Evolutionary conservation across 345 rosid species (phyloP).

Genomic region (Sisymbrium irio): DNA sequence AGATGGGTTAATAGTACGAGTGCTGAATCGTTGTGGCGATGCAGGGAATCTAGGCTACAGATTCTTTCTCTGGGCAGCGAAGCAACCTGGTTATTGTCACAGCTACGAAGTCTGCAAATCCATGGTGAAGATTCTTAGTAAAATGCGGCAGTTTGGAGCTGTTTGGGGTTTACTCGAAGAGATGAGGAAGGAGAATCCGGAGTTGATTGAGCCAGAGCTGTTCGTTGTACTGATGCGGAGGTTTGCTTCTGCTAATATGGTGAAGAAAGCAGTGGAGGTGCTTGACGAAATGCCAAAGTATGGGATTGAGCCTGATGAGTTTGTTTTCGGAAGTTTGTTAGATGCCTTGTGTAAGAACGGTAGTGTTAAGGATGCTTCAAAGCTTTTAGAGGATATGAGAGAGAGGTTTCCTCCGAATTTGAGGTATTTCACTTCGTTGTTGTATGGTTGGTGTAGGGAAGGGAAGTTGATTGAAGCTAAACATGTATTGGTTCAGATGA

Average conservation of each 20-base stretch:
- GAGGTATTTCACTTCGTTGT: constrained; percentile 68
- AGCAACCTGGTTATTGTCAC: constrained; percentile 68
- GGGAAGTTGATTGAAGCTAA: constrained; percentile 89
- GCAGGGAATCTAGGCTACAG: constrained; percentile 82
- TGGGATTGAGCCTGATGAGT: constrained; percentile 78
- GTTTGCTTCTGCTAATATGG: constrained; percentile 90
- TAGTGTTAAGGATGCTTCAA: constrained; percentile 84
- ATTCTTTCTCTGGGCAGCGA: constrained; percentile 75
- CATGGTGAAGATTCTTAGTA: constrained; percentile 68
- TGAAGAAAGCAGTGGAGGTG: constrained; percentile 80
- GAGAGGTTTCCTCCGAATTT: constrained; percentile 57
- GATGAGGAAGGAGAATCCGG: constrained; percentile 63
- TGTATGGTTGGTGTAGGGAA: constrained; percentile 95
- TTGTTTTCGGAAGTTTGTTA: constrained; percentile 67
- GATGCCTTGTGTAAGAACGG: constrained; percentile 90
- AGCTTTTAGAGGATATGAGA: constrained; percentile 70
- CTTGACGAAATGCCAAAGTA: constrained; percentile 92
- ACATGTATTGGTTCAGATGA: constrained; percentile 81
- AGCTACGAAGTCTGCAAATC: constrained; percentile 76
- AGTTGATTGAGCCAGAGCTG: constrained; percentile 63
- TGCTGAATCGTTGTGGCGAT: constrained; percentile 81
- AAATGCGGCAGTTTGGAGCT: constrained; percentile 90
- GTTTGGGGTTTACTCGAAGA: constrained; percentile 90
- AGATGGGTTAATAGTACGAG: constrained; percentile 64
- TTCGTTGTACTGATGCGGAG: constrained; percentile 78